These are phyloP conservation scores for Salix dunnii DNA, from an alignment of 345 rosid genomes.

Conservation along the genomic window DNA sequence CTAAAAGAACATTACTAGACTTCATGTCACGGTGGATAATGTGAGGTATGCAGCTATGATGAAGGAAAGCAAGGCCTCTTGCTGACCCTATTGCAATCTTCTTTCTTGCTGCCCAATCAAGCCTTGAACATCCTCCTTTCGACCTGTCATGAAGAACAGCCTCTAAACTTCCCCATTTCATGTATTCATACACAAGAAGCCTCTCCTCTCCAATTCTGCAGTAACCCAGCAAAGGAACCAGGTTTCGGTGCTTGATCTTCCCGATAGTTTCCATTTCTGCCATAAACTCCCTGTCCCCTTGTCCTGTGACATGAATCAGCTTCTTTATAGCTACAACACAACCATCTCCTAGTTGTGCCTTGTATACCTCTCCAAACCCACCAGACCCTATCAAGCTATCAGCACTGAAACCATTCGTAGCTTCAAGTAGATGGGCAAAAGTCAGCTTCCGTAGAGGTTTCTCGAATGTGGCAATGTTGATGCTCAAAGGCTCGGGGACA, in stretches of 20 bases:
- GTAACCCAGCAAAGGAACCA: constrained; percentile 87
- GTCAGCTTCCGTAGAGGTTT: constrained; percentile 87
- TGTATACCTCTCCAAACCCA: constrained; percentile 97
- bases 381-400: constrained; percentile 89
- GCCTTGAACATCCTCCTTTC: constrained; percentile 49
- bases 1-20: constrained; percentile 91
- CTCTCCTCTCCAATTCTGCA: constrained; percentile 97
- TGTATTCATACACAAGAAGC: constrained; percentile 94
- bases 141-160: constrained; percentile 71
- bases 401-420: constrained; percentile 90
- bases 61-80: constrained; percentile 94
- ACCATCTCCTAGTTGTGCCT: constrained; percentile 77
- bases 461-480: constrained; percentile 94
- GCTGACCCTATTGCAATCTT: constrained; percentile 92
- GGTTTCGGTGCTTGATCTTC: constrained; percentile 91
- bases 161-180: constrained; percentile 98
- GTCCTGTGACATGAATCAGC: constrained; percentile 77
- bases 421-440: constrained; percentile 85
- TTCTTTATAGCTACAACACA: constrained; percentile 86
- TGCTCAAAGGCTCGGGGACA: constrained; percentile 89
- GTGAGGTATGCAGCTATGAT: constrained; percentile 97
- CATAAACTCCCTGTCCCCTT: constrained; percentile 97
- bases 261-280: constrained; percentile 99
- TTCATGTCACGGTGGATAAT: constrained; percentile 97
- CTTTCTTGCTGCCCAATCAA: constrained; percentile 79